These are phyloP conservation scores for Komagataea norvegica DNA, from an alignment of 1,139 yeast species.

Conservation along the genomic window DNA sequence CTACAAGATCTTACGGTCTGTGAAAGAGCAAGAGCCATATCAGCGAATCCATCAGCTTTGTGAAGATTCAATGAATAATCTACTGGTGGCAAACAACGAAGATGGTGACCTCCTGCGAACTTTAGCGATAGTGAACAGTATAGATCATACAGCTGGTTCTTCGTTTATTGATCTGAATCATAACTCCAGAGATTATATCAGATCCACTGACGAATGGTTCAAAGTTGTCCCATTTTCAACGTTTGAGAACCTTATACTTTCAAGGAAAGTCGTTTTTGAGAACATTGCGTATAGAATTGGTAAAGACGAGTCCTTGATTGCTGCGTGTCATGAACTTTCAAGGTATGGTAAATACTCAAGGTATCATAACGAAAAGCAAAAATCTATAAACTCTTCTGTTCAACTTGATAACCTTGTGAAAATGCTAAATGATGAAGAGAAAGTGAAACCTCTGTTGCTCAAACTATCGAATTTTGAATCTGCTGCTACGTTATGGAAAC, in stretches of 20 bases:
- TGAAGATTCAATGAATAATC: constrained; percentile 16
- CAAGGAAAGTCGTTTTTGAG: constrained; percentile 31
- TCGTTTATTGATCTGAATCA: constrained; percentile 9
- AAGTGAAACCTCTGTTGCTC: constrained; percentile 13
- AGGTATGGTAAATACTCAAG: constrained; percentile 41
- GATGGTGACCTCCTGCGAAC: constrained; percentile 34
- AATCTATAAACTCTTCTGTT: constrained; percentile 46
- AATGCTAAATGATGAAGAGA: not conserved
- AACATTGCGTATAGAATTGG: constrained; percentile 4
- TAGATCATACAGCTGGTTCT: constrained; percentile 22
- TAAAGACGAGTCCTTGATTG: constrained; percentile 27
- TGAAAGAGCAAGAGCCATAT: constrained; percentile 10
- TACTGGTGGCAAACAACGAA: constrained; percentile 28
- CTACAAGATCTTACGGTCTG: constrained; percentile 43
- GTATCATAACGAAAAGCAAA: constrained; percentile 36
- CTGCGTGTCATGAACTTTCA: constrained; percentile 36
- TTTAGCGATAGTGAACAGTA: constrained; percentile 33
- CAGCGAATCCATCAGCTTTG: constrained; percentile 1
- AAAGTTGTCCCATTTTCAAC: constrained; percentile 31
- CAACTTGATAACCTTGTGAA: constrained; percentile 37
- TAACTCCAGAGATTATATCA: constrained; percentile 10
- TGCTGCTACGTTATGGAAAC: constrained; percentile 58
- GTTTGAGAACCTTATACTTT: constrained; percentile 40
- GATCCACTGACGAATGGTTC: constrained; percentile 34
- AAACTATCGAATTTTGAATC: constrained; percentile 41